A percentile compares a stretch with the other conserved stretches of the same genome.
These are phyloP conservation scores for Epichloe typhina DNA, from an alignment of 2,329 filamentous ascomycete species.

Conservation along the genomic window DNA sequence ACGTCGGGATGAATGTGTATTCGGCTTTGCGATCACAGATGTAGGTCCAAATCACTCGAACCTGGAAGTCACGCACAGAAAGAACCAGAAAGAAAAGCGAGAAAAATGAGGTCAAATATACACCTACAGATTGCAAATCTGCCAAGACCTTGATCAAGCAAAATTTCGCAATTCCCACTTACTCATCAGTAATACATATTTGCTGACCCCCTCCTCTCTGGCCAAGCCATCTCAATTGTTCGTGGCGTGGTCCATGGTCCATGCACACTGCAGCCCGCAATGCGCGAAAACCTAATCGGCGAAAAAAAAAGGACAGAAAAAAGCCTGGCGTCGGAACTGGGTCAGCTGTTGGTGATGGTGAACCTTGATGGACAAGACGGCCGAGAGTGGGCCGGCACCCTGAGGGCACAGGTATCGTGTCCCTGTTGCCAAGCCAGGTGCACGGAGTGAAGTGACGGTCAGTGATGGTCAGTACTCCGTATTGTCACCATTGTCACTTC, in stretches of 20 bases:
- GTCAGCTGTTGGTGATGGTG: conserved; percentile 1
- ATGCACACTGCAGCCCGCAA: background rate
- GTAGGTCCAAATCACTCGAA: background rate
- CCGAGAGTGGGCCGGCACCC: background rate
- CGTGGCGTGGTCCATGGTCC: background rate
- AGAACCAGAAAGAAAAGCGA: background rate
- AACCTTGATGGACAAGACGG: conserved; percentile 6
- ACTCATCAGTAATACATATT: background rate
- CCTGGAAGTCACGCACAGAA: background rate
- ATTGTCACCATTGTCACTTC: background rate
- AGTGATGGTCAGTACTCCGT: background rate
- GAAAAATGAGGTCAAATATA: background rate
- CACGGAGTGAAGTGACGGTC: background rate
- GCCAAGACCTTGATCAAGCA: background rate
- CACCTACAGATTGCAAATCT: background rate
- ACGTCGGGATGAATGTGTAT: background rate
- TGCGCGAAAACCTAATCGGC: background rate
- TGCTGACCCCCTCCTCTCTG: background rate
- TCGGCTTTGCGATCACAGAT: background rate
- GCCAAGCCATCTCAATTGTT: background rate
- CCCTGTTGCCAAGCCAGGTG: conserved; percentile 4
- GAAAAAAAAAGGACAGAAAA: background rate
- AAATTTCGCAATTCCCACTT: background rate
- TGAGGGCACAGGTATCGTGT: background rate
- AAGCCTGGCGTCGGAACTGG: background rate